These are phyloP conservation scores for Lactifluus echinatus DNA, from an alignment of 768 basidiomycete species.

Conservation along the genomic window DNA sequence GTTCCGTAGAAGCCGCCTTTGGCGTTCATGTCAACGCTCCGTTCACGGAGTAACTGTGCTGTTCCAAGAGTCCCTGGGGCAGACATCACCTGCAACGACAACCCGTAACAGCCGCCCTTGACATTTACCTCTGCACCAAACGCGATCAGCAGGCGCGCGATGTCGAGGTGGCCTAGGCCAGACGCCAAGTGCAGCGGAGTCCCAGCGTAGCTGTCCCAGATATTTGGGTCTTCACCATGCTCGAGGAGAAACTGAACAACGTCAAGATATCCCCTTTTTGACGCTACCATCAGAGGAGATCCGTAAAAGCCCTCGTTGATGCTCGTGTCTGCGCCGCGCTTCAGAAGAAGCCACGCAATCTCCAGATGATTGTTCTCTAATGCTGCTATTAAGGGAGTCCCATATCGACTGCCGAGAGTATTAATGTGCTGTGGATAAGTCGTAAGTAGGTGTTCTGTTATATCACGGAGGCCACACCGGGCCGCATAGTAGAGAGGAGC, in stretches of 20 bases:
- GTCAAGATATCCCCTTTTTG: slow-evolving; percentile 4
- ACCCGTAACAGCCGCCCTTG: slow-evolving; percentile 7
- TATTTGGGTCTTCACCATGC: not conserved
- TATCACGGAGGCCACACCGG: not conserved
- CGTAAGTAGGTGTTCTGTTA: not conserved
- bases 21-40: not conserved
- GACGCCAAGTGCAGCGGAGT: slow-evolving; percentile 5
- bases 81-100: not conserved
- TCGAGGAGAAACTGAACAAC: slow-evolving; percentile 1
- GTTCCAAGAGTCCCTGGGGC: not conserved
- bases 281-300: not conserved
- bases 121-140: slow-evolving; percentile 1
- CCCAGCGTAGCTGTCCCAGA: slow-evolving; percentile 6
- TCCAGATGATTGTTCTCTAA: slow-evolving; percentile 3
- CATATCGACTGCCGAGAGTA: slow-evolving; percentile 4
- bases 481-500: slow-evolving; percentile 8
- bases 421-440: not conserved
- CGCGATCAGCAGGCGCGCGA: not conserved
- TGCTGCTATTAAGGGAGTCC: slow-evolving; percentile 5
- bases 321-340: not conserved
- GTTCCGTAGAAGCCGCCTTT: slow-evolving; percentile 5
- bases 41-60: slow-evolving; percentile 1
- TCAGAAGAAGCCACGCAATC: slow-evolving; percentile 1
- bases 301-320: slow-evolving; percentile 3
- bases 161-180: not conserved